A percentile compares a stretch with the other conserved stretches of the same genome.
Evolutionary conservation across 2,329 filamentous ascomycete species (phyloP).

Genomic region (Xylariaceae sp.): DNA sequence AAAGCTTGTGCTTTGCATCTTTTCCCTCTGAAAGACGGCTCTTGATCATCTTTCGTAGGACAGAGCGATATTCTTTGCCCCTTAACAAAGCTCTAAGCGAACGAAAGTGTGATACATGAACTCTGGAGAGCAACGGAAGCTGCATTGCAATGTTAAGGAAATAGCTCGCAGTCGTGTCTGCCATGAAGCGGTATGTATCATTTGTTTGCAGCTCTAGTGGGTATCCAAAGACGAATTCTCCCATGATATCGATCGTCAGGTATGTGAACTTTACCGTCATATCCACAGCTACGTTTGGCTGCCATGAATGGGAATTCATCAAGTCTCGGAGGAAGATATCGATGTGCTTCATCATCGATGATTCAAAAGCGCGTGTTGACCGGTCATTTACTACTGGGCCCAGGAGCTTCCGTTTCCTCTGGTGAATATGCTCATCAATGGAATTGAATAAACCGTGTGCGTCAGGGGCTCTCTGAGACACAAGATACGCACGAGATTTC

Average conservation of each 20-base stretch:
- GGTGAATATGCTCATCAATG: conserved; percentile 6
- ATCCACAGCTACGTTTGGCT: conserved; percentile 1
- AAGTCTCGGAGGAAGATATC: too few relatives aligned
- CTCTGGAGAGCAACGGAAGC: background rate
- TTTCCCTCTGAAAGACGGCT: background rate
- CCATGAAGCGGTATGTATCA: background rate
- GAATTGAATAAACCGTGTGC: conserved; percentile 8
- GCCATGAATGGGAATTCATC: too few relatives aligned
- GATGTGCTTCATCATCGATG: too few relatives aligned
- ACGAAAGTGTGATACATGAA: background rate
- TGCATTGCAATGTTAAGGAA: conserved; percentile 7
- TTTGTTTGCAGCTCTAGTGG: background rate
- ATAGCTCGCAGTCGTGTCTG: background rate
- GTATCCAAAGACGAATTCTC: background rate
- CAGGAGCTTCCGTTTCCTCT: background rate
- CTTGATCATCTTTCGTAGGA: conserved; percentile 1
- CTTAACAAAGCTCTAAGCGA: conserved; percentile 1
- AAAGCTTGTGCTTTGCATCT: conserved; percentile 5
- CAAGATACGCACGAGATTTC: conserved; percentile 9
- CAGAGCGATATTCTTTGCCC: conserved; percentile 1
- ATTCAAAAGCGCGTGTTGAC: too few relatives aligned
- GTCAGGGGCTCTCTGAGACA: conserved; percentile 2
- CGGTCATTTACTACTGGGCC: too few relatives aligned
- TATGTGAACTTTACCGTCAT: conserved; percentile 29
- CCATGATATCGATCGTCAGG: conserved; percentile 26